Evolutionary conservation across 306 rosid species (phyloP), one percentile per base, ranked within the genome.

Genomic region (Rosa multiflora): DNA sequence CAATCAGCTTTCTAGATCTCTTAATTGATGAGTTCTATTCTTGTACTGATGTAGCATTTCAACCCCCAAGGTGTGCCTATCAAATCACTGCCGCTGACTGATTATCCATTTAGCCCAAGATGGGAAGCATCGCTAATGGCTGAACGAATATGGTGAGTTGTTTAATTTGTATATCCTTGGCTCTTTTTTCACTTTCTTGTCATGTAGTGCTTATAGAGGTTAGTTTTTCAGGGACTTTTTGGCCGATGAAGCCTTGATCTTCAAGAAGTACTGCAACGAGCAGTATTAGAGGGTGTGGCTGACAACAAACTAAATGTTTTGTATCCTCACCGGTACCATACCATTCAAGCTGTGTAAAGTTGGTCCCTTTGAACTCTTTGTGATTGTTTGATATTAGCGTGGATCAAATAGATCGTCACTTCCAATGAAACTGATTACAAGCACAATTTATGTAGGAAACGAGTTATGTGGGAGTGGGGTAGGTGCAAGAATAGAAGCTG

Each of bases 21-120:
- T 6, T 23, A 18, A 48, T 43, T 78, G 71, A 67, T 23, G 23
- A 52, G 70, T 55, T 29, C 13, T 53, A 67, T 73, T 73, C 32
- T 69, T 67, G 72, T 46, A 43, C 70, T 80, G 78, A 12, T 86
- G 81, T 52, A 94, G 98, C 96, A 91, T 89, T 88, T 89, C 81
- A 91, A 83, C 88, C 55, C 89, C 51, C 97, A 88, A 67, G 88
- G 92, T 85, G 89, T 82, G 70, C 98, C 96, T 20, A 72, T 88
- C 29, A 91, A 91, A 79, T 93, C 97, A 0, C 83, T 85, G 53
- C 81, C 72, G 15, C 66, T 90, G 8, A 76, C 82, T n/a, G 92
- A 91, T 43, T 94, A 81, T 76, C 98, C 96, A 26, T 94, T 93
- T 92, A 94, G 98, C 83, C 98, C 98, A 5, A 90, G 98, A 88